phyloP scores from a whole-genome alignment of 2,329 filamentous ascomycete genomes.

The Zymoseptoria pseudotritici region DNA sequence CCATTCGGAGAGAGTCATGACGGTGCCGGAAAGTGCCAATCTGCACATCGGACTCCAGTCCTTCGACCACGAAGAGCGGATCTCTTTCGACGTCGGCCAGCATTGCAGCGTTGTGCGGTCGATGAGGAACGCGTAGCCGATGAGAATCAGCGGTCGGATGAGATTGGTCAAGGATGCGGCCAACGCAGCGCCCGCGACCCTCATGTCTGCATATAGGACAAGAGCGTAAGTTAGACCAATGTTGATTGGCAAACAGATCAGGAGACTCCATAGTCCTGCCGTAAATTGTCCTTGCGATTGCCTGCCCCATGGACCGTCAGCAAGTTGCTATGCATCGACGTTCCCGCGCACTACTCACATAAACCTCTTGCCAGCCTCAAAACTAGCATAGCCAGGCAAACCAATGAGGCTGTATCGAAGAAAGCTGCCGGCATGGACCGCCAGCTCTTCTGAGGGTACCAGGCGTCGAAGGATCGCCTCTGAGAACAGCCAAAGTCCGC shows the following conservation, averaged over 20 bases:
- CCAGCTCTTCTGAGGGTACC: constrained; percentile 43
- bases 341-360: constrained; percentile 19
- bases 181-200: constrained; percentile 46
- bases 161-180: constrained; percentile 37
- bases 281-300: constrained; percentile 50
- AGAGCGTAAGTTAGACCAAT: constrained; percentile 12
- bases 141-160: constrained; percentile 42
- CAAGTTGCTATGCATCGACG: not conserved
- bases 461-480: constrained; percentile 35
- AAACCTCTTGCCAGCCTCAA: constrained; percentile 49
- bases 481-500: constrained; percentile 43
- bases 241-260: constrained; percentile 14
- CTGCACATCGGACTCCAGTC: constrained; percentile 31
- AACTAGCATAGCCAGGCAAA: constrained; percentile 47
- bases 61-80: constrained; percentile 21
- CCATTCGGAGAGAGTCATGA: constrained; percentile 24
- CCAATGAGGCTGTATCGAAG: constrained; percentile 44
- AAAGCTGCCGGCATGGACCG: constrained; percentile 44
- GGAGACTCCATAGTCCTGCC: constrained; percentile 28
- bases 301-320: not conserved
- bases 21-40: constrained; percentile 18
- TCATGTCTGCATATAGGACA: constrained; percentile 31
- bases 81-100: constrained; percentile 33
- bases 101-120: constrained; percentile 36
- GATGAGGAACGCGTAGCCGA: constrained; percentile 40